phyloP scores from a whole-genome alignment of 306 rosid species.

The Corylus heterophylla region DNA sequence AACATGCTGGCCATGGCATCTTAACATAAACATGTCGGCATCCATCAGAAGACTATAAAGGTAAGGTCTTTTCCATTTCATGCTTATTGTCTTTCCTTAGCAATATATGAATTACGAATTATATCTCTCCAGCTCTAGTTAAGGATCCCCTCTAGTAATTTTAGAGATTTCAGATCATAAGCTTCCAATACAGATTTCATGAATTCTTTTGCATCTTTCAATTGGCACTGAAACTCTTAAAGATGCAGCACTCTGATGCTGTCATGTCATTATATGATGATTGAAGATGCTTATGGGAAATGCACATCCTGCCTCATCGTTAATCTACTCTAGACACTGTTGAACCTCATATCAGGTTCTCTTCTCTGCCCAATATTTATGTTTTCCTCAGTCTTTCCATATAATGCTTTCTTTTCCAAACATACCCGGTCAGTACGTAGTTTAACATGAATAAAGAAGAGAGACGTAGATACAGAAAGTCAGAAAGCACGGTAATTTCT shows the following conservation, averaged over 20 bases:
- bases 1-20: neutral
- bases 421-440: neutral
- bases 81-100: neutral
- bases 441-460: neutral
- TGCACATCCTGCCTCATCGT: neutral
- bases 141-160: neutral
- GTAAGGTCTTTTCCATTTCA: neutral
- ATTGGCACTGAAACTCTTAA: neutral
- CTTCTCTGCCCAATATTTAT: neutral
- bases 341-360: neutral
- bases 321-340: neutral
- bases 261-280: neutral
- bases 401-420: neutral
- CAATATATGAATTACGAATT: neutral
- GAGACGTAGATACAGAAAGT: neutral
- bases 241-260: neutral
- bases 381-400: neutral
- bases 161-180: neutral
- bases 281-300: neutral
- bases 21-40: neutral
- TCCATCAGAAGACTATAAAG: neutral
- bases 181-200: neutral
- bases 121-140: neutral
- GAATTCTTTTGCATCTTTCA: neutral
- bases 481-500: neutral